Base-by-base conservation (phyloP, 2,329 filamentous ascomycete species). In the Diaporthe citri region DNA sequence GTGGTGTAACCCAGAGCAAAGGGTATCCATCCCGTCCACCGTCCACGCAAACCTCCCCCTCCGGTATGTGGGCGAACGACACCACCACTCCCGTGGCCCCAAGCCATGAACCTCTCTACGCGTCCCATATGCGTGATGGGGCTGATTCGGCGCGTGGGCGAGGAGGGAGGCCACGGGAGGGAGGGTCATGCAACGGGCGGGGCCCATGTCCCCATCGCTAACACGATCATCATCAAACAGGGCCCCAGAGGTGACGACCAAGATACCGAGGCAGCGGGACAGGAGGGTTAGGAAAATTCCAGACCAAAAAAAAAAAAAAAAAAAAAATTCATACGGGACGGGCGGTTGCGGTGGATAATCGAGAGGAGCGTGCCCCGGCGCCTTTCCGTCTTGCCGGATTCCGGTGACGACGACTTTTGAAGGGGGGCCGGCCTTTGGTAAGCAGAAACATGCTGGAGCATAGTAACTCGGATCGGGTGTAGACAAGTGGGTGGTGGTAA, bases 341-440 rank as follows among this genome's bases (percentile, higher is more conserved):
- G 60, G 60, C 41, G 60, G 25, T n/a, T 66, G 15, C n/a, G n/a
- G 59, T 64, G 59, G 59, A 43, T 64, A 64, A 46, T 64, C 25
- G 9, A 64, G 17, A 39, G 20, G 17, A 64, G 13, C 25, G 20
- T 25, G 15, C 20, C 28, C 43, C 62, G 28, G 28, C 10, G 10
- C 46, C 12, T 43, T 66, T 66, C 28, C 17, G 62, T 36, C 43
- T 51, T 66, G 62, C 43, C 62, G 62, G 62, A 13, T 66, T 66
- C 62, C 62, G 62, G 62, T 66, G 62, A 66, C 62, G 62, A 66
- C 43, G 62, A 36, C 62, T 66, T n/a, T 51, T 66, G 5, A 7
- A 1, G 17, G 25, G 20, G 17, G 25, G 22, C 17, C 36, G 36
- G 36, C 39, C n/a, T 20, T 46, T 60, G 56, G 39, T 62, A 43